These are phyloP conservation scores for Coriaria nepalensis DNA, from an alignment of 306 rosid species.

Conservation along the genomic window DNA sequence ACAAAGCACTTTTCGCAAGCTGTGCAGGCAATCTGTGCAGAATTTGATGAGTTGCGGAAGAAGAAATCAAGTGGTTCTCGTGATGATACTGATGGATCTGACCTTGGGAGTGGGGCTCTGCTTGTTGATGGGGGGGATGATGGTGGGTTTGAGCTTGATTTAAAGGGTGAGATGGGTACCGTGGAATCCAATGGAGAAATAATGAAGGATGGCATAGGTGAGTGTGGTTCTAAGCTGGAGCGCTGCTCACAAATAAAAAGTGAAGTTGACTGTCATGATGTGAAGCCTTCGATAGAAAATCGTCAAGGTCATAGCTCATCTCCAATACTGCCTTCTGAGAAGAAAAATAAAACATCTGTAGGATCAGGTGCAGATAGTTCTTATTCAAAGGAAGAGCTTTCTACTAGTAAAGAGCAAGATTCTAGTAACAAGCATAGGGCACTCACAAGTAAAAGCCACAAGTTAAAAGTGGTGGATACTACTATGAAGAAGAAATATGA, in stretches of 20 bases:
- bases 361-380: slow-evolving; percentile 18
- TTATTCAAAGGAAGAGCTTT: slow-evolving; percentile 12
- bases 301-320: slow-evolving; percentile 34
- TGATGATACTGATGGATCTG: slow-evolving; percentile 50
- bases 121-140: slow-evolving; percentile 39
- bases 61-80: slow-evolving; percentile 43
- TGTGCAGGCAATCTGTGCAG: slow-evolving; percentile 76
- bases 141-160: slow-evolving; percentile 25
- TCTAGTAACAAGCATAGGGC: slow-evolving; percentile 27
- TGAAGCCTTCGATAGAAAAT: slow-evolving; percentile 25
- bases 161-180: slow-evolving; percentile 35
- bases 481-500: slow-evolving; percentile 35
- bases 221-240: slow-evolving; percentile 41
- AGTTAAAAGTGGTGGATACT: slow-evolving; percentile 35
- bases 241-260: slow-evolving; percentile 38
- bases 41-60: slow-evolving; percentile 62
- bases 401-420: slow-evolving; percentile 22
- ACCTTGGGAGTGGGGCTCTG: slow-evolving; percentile 46
- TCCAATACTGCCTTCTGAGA: slow-evolving; percentile 33
- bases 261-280: slow-evolving; percentile 34
- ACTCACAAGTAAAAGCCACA: slow-evolving; percentile 32
- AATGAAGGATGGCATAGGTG: slow-evolving; percentile 19
- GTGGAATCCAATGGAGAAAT: slow-evolving; percentile 24
- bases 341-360: slow-evolving; percentile 24
- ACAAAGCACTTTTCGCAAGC: slow-evolving; percentile 73